These are phyloP conservation scores for Trifolium repens DNA, from an alignment of 306 rosid species.

Conservation along the genomic window DNA sequence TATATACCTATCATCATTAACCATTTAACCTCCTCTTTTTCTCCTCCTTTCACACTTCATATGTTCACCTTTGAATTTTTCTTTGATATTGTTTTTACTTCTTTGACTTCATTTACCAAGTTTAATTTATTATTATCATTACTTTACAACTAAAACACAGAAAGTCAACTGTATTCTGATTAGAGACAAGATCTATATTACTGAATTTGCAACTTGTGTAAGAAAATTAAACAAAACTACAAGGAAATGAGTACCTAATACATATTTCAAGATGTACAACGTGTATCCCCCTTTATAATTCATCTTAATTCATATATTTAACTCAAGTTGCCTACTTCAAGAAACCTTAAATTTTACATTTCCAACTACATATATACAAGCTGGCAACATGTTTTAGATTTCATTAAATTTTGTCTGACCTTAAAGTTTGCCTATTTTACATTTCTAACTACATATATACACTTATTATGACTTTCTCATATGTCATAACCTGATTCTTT, in stretches of 20 bases:
- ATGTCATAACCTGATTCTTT: neutral
- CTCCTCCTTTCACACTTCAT: neutral
- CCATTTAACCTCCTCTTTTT: no score
- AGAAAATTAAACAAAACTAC: constrained; percentile 9
- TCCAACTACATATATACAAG: no score
- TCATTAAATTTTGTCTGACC: neutral
- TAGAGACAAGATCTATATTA: neutral
- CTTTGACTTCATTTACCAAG: constrained; percentile 34
- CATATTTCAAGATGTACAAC: constrained; percentile 25
- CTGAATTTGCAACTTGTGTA: constrained; percentile 18
- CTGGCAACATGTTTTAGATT: no score
- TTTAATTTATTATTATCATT: neutral
- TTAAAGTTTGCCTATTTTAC: neutral
- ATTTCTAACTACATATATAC: constrained; percentile 2
- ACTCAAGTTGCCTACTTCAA: constrained; percentile 18
- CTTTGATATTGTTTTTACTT: neutral
- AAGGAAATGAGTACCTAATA: neutral
- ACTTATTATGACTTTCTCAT: neutral
- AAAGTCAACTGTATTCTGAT: constrained; percentile 19
- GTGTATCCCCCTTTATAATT: constrained; percentile 17
- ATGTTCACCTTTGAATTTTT: neutral
- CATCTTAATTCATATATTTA: constrained; percentile 34
- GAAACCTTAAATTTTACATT: neutral
- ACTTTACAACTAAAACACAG: constrained; percentile 1
- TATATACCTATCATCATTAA: neutral